Base-by-base conservation (phyloP, 1,284 basidiomycete species). In the Irpex sp. region DNA sequence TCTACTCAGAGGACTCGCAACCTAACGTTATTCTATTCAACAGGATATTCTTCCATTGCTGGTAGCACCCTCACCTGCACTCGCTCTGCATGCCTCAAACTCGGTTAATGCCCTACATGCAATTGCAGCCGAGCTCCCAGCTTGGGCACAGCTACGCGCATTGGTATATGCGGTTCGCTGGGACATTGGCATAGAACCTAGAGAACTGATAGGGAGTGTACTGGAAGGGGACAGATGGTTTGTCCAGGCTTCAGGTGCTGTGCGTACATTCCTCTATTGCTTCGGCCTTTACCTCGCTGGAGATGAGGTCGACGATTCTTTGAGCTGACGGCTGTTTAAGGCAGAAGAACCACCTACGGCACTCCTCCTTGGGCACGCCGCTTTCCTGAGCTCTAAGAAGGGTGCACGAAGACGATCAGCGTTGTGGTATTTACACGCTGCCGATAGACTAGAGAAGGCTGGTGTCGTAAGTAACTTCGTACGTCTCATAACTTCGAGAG, bases 171-270 rank as follows among this genome's bases (percentile, higher is more conserved):
- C 88, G 6, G 82, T 89, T 43, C 85, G 90, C 15, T 93, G 91
- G 91, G 90, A 90, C 68, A 77, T 78, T 37, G 85, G 86, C 2
- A 86, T 92, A 47, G 70, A 77, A n/a, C 74, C 72, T 21, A 70
- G 74, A 8, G 89, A 92, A 59, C 88, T 91, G 68, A 67, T 86
- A 7, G 76, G 79, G 55, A 74, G 78, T 57, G 69, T 77, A 9
- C 71, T 92, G 37, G 89, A 90, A 67, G 92, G 90, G 1, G 92
- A 93, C 67, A 78, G 88, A 62, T 93, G 91, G 91, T 75, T 93
- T 4, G 88, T 91, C 9, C 90, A 85, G 84, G 91, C 91, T 51
- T 90, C 91, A 35, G 87, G 87, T 66, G 85, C 85, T 75, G 92
- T 93, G 77, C 65, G 86, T 79, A 15, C 58, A 33, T 33, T 49